Conservation (phyloP, 495 filamentous ascomycete genomes). For the Aspergillus homomorphus region DNA sequence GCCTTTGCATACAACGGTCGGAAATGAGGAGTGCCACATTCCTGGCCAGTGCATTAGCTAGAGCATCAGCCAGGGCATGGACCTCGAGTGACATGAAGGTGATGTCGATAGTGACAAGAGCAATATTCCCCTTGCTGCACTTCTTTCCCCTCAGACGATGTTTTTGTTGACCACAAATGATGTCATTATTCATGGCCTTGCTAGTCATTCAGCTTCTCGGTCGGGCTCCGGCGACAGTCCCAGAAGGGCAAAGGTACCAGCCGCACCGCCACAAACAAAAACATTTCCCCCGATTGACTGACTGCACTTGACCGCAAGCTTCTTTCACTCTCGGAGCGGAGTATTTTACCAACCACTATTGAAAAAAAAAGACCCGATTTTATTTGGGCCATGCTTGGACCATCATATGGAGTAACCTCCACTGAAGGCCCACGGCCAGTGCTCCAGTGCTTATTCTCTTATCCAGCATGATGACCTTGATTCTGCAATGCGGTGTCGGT, state of each 20-base stretch:
- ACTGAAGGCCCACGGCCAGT: neutral
- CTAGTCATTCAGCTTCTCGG: no score
- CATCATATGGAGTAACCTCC: neutral
- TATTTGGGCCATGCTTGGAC: neutral
- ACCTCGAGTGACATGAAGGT: neutral
- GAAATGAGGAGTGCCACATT: neutral
- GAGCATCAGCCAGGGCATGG: neutral
- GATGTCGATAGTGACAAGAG: neutral
- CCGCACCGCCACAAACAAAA: slow-evolving; percentile 3
- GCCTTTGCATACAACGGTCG: neutral
- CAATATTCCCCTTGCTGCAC: neutral
- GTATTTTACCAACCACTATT: neutral
- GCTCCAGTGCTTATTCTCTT: neutral
- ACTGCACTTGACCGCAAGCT: neutral
- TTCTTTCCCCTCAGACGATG: no score
- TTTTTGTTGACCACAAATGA: neutral
- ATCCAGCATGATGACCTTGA: neutral
- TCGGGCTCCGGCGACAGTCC: neutral
- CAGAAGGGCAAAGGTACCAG: neutral
- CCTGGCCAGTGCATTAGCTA: no score
- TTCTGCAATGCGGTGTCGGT: neutral
- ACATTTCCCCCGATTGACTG: neutral
- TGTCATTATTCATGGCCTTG: neutral
- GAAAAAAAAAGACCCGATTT: neutral
- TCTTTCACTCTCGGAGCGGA: neutral